Percentiles rank a stretch among this genome's conserved stretches.
Evolutionary conservation across 2,329 filamentous ascomycete species (phyloP).

Genomic region (Bipolaris bicolor): DNA sequence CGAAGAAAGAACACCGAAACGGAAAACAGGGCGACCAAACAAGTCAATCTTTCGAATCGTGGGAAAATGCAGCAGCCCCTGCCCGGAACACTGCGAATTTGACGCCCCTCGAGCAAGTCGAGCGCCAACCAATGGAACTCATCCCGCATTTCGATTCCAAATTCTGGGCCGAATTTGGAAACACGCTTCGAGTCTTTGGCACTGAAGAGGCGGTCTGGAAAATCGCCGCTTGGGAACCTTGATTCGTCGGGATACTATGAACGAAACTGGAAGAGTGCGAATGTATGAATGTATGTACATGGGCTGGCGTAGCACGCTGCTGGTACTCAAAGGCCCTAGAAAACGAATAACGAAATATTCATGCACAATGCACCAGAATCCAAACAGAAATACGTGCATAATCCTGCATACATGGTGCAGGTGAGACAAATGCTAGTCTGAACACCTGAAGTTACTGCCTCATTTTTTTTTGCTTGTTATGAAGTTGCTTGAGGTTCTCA

Average conservation of each 20-base stretch:
- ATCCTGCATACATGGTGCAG: too few relatives aligned
- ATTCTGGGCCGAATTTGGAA: constrained; percentile 66
- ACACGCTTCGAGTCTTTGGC: constrained; percentile 66
- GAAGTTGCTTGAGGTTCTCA: too few relatives aligned
- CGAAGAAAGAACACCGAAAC: constrained; percentile 1
- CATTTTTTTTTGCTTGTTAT: too few relatives aligned
- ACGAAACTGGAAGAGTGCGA: too few relatives aligned
- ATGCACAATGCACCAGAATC: too few relatives aligned
- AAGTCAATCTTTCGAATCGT: constrained; percentile 13
- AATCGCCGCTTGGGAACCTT: constrained; percentile 14
- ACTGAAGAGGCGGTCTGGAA: constrained; percentile 56
- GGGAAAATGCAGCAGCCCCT: constrained; percentile 27
- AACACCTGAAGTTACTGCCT: too few relatives aligned
- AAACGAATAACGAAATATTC: too few relatives aligned
- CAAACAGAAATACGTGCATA: too few relatives aligned
- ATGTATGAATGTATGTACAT: too few relatives aligned
- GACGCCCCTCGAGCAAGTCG: constrained; percentile 26
- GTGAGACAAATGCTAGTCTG: too few relatives aligned
- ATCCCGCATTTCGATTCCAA: constrained; percentile 59
- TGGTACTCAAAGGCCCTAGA: too few relatives aligned
- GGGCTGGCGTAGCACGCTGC: too few relatives aligned
- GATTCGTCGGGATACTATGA: constrained; percentile 21
- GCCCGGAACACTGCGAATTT: constrained; percentile 28
- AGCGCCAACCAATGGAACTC: constrained; percentile 47
- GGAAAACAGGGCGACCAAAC: constrained; percentile 7